phyloP scores from a whole-genome alignment of 2,329 filamentous ascomycete genomes.

The Stachybotrys chlorohalonatus region DNA sequence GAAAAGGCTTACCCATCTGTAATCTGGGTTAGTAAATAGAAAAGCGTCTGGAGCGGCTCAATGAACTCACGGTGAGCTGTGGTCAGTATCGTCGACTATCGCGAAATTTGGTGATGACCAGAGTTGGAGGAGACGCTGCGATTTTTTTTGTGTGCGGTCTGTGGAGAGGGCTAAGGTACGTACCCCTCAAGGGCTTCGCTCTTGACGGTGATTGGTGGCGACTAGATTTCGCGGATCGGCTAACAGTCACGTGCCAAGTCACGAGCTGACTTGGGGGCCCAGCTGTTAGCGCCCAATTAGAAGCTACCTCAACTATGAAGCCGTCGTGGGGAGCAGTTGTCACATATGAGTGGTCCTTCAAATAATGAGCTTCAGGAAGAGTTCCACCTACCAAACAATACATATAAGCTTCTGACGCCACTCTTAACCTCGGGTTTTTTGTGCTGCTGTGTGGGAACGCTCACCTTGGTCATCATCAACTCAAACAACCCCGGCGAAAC shows the following conservation, averaged over 20 bases:
- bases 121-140: conserved; percentile 26
- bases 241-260: conserved; percentile 11
- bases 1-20: conserved; percentile 52
- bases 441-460: no score
- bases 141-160: conserved; percentile 33
- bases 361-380: not conserved
- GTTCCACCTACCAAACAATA: not conserved
- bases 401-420: not conserved
- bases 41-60: conserved; percentile 12
- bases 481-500: not conserved
- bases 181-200: conserved; percentile 25
- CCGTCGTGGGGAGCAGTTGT: no score
- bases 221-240: conserved; percentile 6
- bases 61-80: conserved; percentile 39
- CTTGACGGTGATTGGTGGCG: conserved; percentile 23
- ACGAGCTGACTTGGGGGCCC: not conserved
- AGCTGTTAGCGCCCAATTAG: conserved; percentile 12
- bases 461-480: no score
- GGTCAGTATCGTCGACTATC: conserved; percentile 34
- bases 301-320: not conserved
- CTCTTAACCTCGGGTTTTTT: no score
- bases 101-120: conserved; percentile 30
- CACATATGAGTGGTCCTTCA: not conserved
- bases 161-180: conserved; percentile 28
- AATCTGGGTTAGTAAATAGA: conserved; percentile 25